Evolutionary conservation across 768 basidiomycete species (phyloP).

Genomic region (Harrya chromipes): DNA sequence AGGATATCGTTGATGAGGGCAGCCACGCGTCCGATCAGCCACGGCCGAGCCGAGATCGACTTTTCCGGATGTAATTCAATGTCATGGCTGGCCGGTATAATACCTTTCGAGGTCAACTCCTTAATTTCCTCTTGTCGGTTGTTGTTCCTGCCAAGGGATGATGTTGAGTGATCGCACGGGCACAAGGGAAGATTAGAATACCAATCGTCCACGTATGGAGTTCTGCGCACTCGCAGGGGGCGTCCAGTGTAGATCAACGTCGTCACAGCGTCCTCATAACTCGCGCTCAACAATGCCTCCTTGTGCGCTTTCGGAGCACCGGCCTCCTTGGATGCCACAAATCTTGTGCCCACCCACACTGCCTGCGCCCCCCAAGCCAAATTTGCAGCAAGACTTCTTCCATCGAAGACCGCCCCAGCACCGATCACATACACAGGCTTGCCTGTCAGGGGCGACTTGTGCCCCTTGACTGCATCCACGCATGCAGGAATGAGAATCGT

Average conservation of each 20-base stretch:
- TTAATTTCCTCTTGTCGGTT: slow-evolving; percentile 81
- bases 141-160: slow-evolving; percentile 51
- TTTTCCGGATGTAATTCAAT: slow-evolving; percentile 81
- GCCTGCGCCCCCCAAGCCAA: slow-evolving; percentile 86
- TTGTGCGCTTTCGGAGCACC: slow-evolving; percentile 84
- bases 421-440: slow-evolving; percentile 85
- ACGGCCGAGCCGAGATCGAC: slow-evolving; percentile 59
- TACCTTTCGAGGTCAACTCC: slow-evolving; percentile 77
- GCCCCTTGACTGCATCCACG: slow-evolving; percentile 78
- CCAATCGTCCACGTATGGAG: slow-evolving; percentile 85
- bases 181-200: slow-evolving; percentile 29
- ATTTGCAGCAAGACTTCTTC: slow-evolving; percentile 83
- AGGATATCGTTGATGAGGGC: slow-evolving; percentile 70
- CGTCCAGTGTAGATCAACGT: slow-evolving; percentile 92
- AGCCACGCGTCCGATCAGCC: slow-evolving; percentile 84
- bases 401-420: slow-evolving; percentile 90
- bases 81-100: slow-evolving; percentile 71
- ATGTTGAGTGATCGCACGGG: not conserved
- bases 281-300: slow-evolving; percentile 64
- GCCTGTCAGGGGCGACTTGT: slow-evolving; percentile 76
- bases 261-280: slow-evolving; percentile 74
- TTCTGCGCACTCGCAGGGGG: slow-evolving; percentile 81
- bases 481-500: slow-evolving; percentile 89
- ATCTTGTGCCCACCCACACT: slow-evolving; percentile 88
- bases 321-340: slow-evolving; percentile 81